A percentile compares a stretch with the other conserved stretches of the same genome.
Evolutionary conservation across 306 rosid genomes (phyloP).

Genomic region (Benincasa hispida): DNA sequence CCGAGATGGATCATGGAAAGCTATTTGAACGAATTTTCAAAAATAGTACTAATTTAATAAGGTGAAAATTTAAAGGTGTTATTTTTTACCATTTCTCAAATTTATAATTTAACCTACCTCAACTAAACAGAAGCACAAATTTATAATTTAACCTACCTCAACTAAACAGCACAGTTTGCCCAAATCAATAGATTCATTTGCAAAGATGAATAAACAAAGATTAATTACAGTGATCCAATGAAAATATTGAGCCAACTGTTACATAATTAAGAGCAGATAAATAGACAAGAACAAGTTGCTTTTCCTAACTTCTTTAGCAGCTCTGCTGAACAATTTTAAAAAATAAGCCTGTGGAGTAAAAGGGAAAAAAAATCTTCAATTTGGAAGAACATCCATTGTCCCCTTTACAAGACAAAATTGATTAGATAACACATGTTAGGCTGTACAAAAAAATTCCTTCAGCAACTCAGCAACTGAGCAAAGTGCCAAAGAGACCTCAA

Average conservation of each 20-base stretch:
- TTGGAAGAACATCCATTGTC: not conserved
- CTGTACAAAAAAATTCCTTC: conserved; percentile 2
- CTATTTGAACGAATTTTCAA: no score
- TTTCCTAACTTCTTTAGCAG: not conserved
- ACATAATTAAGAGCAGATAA: not conserved
- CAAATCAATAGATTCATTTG: no score
- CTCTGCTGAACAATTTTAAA: not conserved
- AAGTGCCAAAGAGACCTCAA: not conserved
- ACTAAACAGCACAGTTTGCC: no score
- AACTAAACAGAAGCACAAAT: no score
- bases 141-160: no score
- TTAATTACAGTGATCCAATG: not conserved
- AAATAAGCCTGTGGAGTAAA: not conserved
- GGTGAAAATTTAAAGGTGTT: no score
- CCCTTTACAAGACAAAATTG: not conserved
- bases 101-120: no score
- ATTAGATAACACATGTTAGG: not conserved
- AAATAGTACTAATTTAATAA: no score
- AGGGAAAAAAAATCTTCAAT: not conserved
- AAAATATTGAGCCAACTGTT: not conserved
- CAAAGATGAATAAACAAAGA: no score
- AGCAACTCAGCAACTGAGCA: not conserved
- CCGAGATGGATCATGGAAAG: no score
- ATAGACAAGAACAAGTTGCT: not conserved
- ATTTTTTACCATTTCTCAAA: no score